Conservation (phyloP, 2,329 filamentous ascomycete species). For the Hymenoscyphus occultus region DNA sequence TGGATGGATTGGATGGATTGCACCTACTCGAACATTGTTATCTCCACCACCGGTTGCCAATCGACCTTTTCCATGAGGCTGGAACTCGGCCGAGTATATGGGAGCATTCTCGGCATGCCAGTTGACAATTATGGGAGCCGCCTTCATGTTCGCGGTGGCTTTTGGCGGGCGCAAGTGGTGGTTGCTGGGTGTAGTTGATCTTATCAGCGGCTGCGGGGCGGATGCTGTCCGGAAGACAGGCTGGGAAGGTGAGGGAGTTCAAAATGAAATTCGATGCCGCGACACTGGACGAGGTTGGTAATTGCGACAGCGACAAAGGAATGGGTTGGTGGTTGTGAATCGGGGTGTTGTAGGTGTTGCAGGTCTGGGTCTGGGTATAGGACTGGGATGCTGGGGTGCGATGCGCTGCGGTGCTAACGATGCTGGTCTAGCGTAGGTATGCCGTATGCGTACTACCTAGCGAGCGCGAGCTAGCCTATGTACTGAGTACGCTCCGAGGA, state of each 20-base stretch:
- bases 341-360: background rate
- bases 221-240: background rate
- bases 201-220: conserved; percentile 8
- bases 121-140: conserved; percentile 91
- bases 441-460: too few relatives aligned
- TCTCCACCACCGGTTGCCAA: conserved; percentile 93
- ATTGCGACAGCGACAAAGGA: background rate
- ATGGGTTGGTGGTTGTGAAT: background rate
- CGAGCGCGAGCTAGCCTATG: background rate
- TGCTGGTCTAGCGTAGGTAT: background rate
- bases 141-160: conserved; percentile 67
- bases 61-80: conserved; percentile 85
- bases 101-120: conserved; percentile 98
- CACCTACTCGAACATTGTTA: conserved; percentile 81
- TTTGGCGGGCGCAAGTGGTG: background rate
- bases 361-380: background rate
- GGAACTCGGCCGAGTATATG: conserved; percentile 96
- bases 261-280: background rate
- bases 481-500: too few relatives aligned
- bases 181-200: background rate
- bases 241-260: background rate
- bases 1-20: background rate
- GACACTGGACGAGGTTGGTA: background rate
- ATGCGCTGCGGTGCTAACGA: background rate
- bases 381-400: too few relatives aligned